Conservation (phyloP, 495 filamentous ascomycete genomes). For the Parachaetomium inaequale region DNA sequence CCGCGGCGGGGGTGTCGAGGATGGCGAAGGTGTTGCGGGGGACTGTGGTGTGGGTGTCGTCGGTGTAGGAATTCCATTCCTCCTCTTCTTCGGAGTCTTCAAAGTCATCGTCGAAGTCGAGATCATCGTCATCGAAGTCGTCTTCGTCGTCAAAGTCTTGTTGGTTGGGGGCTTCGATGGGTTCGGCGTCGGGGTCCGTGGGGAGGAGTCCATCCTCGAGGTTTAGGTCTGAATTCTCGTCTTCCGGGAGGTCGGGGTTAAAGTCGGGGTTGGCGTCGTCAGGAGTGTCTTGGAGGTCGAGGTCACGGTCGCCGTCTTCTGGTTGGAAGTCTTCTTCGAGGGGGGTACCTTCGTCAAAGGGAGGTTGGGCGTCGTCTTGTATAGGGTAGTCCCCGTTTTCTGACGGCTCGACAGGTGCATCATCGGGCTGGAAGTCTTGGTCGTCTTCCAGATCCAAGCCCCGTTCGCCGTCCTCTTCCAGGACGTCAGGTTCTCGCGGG, state of each 20-base stretch:
- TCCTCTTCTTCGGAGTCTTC: background rate
- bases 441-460: background rate
- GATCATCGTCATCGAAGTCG: background rate
- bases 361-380: background rate
- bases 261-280: background rate
- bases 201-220: too few species aligned
- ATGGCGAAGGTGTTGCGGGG: conserved; percentile 17
- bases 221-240: too few species aligned
- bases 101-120: background rate
- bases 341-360: background rate
- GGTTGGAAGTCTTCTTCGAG: background rate
- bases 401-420: background rate
- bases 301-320: background rate
- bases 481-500: background rate
- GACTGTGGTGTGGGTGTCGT: conserved; percentile 3
- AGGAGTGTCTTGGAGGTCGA: background rate
- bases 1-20: conserved; percentile 17
- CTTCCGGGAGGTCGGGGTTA: background rate
- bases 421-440: background rate
- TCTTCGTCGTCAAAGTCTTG: too few species aligned
- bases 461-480: background rate
- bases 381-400: too few species aligned
- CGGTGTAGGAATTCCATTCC: conserved; percentile 6
- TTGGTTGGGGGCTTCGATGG: too few species aligned
- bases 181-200: too few species aligned